These are phyloP conservation scores for Gynandropsis gynandra DNA, from an alignment of 345 rosid genomes.

Conservation along the genomic window DNA sequence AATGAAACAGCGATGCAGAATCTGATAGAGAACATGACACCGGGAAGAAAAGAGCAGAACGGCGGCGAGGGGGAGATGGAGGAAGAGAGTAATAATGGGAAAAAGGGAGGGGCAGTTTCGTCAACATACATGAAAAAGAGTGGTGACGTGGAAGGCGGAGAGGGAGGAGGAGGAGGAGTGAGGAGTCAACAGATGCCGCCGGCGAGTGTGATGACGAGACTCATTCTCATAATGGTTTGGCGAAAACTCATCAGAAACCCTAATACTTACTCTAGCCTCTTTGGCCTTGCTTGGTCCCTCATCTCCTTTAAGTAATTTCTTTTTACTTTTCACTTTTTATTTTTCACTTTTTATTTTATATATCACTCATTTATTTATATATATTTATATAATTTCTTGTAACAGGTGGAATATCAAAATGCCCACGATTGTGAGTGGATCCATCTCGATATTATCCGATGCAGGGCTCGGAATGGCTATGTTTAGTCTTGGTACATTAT, in stretches of 20 bases:
- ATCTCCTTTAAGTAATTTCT: constrained; percentile 42
- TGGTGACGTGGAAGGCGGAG: constrained; percentile 34
- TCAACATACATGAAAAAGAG: constrained; percentile 44
- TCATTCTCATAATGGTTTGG: constrained; percentile 71
- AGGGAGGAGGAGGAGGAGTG: constrained; percentile 26
- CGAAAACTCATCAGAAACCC: constrained; percentile 71
- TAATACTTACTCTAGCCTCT: constrained; percentile 63
- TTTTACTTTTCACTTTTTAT: not conserved
- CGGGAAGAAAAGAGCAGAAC: constrained; percentile 37
- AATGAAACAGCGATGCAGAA: constrained; percentile 50
- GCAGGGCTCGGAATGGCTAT: constrained; percentile 89
- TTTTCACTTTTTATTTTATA: no score
- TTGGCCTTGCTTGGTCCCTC: constrained; percentile 67
- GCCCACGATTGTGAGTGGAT: constrained; percentile 63
- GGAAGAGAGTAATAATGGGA: constrained; percentile 38
- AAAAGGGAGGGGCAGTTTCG: constrained; percentile 32
- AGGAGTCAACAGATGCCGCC: constrained; percentile 64
- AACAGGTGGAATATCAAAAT: constrained; percentile 63
- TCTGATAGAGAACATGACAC: constrained; percentile 53
- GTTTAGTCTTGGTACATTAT: constrained; percentile 63
- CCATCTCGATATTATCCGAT: constrained; percentile 63
- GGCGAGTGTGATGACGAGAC: constrained; percentile 63
- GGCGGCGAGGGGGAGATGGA: constrained; percentile 46
- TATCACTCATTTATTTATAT: not conserved
- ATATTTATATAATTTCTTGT: not conserved